phyloP scores from a whole-genome alignment of 2,329 filamentous ascomycete species.

The Tolypocladium endophyticum region DNA sequence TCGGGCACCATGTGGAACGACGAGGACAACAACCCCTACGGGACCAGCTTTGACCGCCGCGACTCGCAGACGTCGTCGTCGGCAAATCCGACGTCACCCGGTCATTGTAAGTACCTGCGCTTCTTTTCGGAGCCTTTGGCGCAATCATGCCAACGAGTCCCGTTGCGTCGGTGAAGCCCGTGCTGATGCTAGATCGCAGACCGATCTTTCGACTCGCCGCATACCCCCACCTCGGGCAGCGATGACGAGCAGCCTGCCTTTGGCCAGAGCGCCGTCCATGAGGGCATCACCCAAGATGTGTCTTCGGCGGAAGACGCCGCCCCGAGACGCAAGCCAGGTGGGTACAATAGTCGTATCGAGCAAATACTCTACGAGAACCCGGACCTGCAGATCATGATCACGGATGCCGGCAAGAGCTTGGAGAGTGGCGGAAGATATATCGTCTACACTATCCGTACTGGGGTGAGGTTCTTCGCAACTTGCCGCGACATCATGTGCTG shows the following conservation, averaged over 20 bases:
- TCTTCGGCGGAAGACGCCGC: conserved; percentile 29
- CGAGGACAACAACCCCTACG: conserved; percentile 95
- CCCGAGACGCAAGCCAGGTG: conserved; percentile 64
- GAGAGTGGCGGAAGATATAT: conserved; percentile 91
- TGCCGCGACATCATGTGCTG: not conserved
- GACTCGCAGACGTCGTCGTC: conserved; percentile 66
- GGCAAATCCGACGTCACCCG: conserved; percentile 54
- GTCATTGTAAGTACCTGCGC: conserved; percentile 39
- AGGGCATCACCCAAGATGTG: conserved; percentile 37
- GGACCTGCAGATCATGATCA: conserved; percentile 80
- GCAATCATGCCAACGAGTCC: not conserved
- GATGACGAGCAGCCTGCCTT: conserved; percentile 47
- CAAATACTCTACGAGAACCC: conserved; percentile 96
- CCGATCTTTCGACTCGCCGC: conserved; percentile 49
- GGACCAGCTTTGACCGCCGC: conserved; percentile 76
- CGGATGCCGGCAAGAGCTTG: conserved; percentile 87
- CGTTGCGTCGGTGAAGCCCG: not conserved
- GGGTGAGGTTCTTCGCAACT: conserved; percentile 45
- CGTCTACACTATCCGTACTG: conserved; percentile 92
- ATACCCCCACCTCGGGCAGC: conserved; percentile 62
- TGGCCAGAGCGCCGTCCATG: conserved; percentile 14
- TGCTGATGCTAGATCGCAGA: conserved; percentile 11
- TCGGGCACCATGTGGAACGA: conserved; percentile 79
- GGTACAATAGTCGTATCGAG: conserved; percentile 91
- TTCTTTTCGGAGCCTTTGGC: not conserved